Evolutionary conservation across 2,329 filamentous ascomycete species (phyloP).

Genomic region (Calonectria multiphialidica): DNA sequence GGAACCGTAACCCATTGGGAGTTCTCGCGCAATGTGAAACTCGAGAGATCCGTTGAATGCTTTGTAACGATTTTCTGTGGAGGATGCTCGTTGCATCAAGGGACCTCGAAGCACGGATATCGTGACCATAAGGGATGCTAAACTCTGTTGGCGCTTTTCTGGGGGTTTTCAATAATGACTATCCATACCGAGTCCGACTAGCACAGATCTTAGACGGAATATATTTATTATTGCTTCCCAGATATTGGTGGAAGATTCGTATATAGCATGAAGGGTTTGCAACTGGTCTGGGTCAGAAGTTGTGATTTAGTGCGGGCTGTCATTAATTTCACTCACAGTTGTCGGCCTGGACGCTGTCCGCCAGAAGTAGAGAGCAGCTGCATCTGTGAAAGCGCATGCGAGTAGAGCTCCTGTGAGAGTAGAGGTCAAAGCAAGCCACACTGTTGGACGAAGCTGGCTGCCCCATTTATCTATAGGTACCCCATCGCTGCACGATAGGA

Average conservation of each 20-base stretch:
- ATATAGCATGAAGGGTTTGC: background rate
- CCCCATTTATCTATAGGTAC: background rate
- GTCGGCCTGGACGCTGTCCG: background rate
- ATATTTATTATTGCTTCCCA: background rate
- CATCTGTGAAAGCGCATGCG: background rate
- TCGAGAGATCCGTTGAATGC: background rate
- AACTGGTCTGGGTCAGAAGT: background rate
- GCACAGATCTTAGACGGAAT: background rate
- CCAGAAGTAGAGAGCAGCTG: background rate
- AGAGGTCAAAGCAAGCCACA: background rate
- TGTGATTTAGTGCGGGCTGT: no score
- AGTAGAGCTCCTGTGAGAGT: background rate
- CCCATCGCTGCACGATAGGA: background rate
- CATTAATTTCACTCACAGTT: background rate
- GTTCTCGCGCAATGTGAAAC: background rate
- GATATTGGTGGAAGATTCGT: background rate
- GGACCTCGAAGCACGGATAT: background rate
- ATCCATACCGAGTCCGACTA: background rate
- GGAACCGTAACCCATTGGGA: background rate
- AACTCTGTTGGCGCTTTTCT: background rate
- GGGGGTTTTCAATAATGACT: no score
- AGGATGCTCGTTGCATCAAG: background rate
- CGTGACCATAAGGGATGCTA: background rate
- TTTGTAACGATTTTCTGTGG: background rate
- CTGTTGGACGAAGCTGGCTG: background rate